Base-by-base conservation (phyloP, 768 basidiomycete genomes). In the Xerocomus brunneocitrinus region DNA sequence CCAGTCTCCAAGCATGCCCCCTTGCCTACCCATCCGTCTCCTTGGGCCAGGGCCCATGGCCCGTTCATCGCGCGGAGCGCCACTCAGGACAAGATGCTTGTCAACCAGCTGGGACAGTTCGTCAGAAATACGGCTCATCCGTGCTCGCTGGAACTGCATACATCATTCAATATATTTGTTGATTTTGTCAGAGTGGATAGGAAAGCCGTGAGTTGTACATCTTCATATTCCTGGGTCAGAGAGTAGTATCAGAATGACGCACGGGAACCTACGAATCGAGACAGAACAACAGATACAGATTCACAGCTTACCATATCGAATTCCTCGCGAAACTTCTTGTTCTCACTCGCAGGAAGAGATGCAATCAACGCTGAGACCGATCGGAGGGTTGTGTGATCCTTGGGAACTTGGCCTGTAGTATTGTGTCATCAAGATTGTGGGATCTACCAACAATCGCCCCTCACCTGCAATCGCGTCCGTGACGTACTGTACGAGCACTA, bases 191-290 rank as follows among this genome's bases (percentile, higher is more conserved):
- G 71, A 13, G 85, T 82, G 0, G 92, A 85, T 12, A 99, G 76
- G 71, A 91, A 91, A 8, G 88, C 85, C 1, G 93, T 97, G 28
- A 99, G 74, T 56, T 97, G 92, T 14, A 95, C 93, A 66, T 99
- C 95, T 63, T 88, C 89, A 70, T 95, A 92, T 81, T 99, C 95
- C 93, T 97, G 61, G 32, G 32, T 34, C 32, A 28, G 48, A 31
- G 36, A 53, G 46, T 8, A 24, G 24, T 31, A 47, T 32, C 45
- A 57, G 43, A 44, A 53, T 13, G n/a, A 8, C 34, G n/a, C 34
- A 35, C 8, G 8, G 28, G 8, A 40, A 32, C 32, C 39, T 38
- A 40, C 35, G 7, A 39, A 19, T 42, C 10, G 2, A 39, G 46
- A 16, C 25, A 51, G 24, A 22, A 34, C 9, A 16, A 28, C 5